A percentile compares a stretch with the other conserved stretches of the same genome.
Evolutionary conservation across 345 rosid species (phyloP).

Genomic region (Pugionium cornutum): DNA sequence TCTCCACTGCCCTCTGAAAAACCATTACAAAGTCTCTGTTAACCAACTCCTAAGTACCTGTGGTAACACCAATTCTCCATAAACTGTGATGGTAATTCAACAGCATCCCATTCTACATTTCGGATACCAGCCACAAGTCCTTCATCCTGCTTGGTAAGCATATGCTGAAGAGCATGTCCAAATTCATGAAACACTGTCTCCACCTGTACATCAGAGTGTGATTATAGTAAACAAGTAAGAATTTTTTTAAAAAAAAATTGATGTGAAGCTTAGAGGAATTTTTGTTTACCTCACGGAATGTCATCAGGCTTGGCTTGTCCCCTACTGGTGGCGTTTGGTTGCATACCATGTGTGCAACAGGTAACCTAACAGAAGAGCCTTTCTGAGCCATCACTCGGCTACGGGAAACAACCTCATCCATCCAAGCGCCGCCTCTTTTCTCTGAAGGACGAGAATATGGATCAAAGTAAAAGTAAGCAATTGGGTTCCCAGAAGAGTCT

Average conservation of each 20-base stretch:
- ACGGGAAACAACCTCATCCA: conserved; percentile 81
- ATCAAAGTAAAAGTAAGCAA: conserved; percentile 92
- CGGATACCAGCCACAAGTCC: conserved; percentile 91
- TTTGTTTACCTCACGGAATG: conserved; percentile 73
- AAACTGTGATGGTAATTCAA: conserved; percentile 95
- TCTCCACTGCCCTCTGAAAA: neutral
- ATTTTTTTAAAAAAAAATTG: neutral
- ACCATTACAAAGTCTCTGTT: neutral
- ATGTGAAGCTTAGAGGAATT: neutral
- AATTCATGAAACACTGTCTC: conserved; percentile 83
- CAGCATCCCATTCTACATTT: conserved; percentile 96
- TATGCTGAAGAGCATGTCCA: conserved; percentile 98
- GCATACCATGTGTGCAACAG: conserved; percentile 94
- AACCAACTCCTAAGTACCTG: conserved; percentile 47
- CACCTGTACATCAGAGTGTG: conserved; percentile 48
- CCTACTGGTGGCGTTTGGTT: conserved; percentile 96
- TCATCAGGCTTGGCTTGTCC: conserved; percentile 91
- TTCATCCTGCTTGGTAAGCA: conserved; percentile 93
- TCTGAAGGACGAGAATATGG: conserved; percentile 95
- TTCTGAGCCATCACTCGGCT: conserved; percentile 58
- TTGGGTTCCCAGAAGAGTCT: conserved; percentile 76
- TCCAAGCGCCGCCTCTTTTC: conserved; percentile 89
- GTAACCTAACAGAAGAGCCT: conserved; percentile 37
- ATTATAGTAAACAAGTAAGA: neutral
- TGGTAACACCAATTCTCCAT: conserved; percentile 99